Evolutionary conservation across 2,329 filamentous ascomycete genomes (phyloP).

Genomic region (Leptographium flavum): DNA sequence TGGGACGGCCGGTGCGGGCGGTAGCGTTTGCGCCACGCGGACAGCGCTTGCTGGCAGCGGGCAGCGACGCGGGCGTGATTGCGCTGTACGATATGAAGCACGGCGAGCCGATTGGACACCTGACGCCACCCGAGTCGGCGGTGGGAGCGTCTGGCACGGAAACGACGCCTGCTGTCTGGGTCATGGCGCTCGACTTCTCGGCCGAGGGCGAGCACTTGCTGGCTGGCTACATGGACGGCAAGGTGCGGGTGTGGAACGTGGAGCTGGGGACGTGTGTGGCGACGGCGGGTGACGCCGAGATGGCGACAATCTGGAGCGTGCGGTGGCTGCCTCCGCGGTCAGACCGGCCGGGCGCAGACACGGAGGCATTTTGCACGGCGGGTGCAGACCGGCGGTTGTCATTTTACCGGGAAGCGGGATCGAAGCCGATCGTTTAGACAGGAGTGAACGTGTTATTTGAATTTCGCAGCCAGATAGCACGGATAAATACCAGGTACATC

Average conservation of each 20-base stretch:
- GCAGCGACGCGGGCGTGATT: constrained; percentile 78
- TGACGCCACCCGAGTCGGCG: constrained; percentile 29
- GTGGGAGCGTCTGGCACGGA: constrained; percentile 28
- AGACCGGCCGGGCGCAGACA: constrained; percentile 23
- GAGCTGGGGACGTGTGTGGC: constrained; percentile 75
- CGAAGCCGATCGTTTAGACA: constrained; percentile 10
- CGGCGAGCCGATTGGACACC: constrained; percentile 80
- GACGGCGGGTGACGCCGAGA: constrained; percentile 83
- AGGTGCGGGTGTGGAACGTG: constrained; percentile 91
- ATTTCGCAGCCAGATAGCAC: too few species aligned
- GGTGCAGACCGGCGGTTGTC: constrained; percentile 63
- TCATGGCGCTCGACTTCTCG: constrained; percentile 86
- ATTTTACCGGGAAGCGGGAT: constrained; percentile 65
- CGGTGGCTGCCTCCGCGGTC: constrained; percentile 64
- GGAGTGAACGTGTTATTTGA: too few species aligned
- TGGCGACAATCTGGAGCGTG: constrained; percentile 66
- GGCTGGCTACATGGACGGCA: constrained; percentile 80
- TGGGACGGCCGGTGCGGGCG: constrained; percentile 73
- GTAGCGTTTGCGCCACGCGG: constrained; percentile 80
- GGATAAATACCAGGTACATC: too few species aligned
- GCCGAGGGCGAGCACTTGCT: constrained; percentile 83
- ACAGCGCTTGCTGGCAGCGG: constrained; percentile 74
- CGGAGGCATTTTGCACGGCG: constrained; percentile 62
- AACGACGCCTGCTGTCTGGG: constrained; percentile 62
- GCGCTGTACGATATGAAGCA: constrained; percentile 84